These are phyloP conservation scores for Tricholoma terreum DNA, from an alignment of 768 basidiomycete genomes.

Conservation along the genomic window DNA sequence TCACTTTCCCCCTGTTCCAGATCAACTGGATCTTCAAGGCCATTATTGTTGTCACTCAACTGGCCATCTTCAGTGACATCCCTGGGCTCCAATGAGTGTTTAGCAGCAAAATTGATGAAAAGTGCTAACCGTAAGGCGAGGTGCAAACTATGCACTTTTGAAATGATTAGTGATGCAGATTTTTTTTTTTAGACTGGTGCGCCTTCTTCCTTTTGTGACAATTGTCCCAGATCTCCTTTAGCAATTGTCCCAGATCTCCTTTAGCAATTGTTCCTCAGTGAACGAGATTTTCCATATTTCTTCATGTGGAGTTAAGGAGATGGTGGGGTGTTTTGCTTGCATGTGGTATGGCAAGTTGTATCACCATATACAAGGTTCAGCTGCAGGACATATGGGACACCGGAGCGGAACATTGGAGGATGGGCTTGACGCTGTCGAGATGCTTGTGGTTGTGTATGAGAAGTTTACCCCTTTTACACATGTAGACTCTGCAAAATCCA, in stretches of 20 bases:
- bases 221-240: neutral
- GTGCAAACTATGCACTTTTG: neutral
- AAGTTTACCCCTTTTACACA: slow-evolving; percentile 17
- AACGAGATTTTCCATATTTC: neutral
- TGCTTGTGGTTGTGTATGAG: slow-evolving; percentile 12
- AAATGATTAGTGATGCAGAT: neutral
- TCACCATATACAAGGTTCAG: neutral
- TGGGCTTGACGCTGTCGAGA: slow-evolving; percentile 12
- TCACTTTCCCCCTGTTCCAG: neutral
- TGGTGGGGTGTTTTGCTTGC: neutral
- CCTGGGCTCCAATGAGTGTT: neutral
- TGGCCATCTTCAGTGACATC: neutral
- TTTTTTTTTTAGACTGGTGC: neutral
- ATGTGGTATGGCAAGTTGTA: neutral
- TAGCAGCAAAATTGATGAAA: neutral
- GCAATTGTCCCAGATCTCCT: neutral
- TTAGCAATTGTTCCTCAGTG: neutral
- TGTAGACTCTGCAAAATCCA: slow-evolving; percentile 15
- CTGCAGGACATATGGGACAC: neutral
- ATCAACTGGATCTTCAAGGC: neutral
- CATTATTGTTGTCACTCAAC: neutral
- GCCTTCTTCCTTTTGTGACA: neutral
- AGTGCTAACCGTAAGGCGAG: no score
- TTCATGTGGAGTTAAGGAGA: neutral
- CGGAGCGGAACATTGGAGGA: slow-evolving; percentile 23